Base-by-base conservation (phyloP, 768 basidiomycete species). In the Tubosaeta sp. region DNA sequence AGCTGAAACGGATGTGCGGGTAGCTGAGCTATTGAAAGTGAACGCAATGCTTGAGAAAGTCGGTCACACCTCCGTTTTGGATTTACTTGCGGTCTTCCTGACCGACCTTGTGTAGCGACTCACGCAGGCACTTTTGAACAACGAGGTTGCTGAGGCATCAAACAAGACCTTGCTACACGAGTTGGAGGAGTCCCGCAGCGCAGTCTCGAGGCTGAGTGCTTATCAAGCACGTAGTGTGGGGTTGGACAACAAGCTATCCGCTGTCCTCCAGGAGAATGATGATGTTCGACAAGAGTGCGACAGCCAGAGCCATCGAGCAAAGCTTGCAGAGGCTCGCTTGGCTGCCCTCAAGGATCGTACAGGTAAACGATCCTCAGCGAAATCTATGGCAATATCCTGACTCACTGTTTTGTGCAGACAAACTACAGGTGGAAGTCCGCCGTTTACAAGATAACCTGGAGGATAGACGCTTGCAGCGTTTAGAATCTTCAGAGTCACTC, bases 261-360 rank as follows among this genome's bases (percentile, higher is more conserved):
- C 75, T 12, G 80, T 81, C n/a, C 72, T 84, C 48, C 84, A 85
- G 62, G 88, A 92, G 67, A 80, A 81, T 59, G 90, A 93, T 37
- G 92, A 95, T 65, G 77, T 88, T 69, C 85, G 81, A 54, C 90
- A 93, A 67, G 92, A 95, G 64, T 75, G 86, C 25, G 85, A 90
- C 50, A 76, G 76, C 47, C 88, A 91, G 57, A 70, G 77, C 10
- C 82, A 86, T 53, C 74, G 84, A 39, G 84, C 87, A 3, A 75
- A 80, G 38, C 62, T 82, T 32, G 86, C 89, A 9, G 92, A 94
- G 59, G 72, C 76, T 7, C 80, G 85, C 32, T 74, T 85, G 52
- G 73, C 75, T 26, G 78, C 83, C 10, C 71, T 89, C 55, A 83
- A 81, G 54, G 84, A 88, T 50, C 85, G 83, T 62, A 80, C 82